Percentiles rank a stretch among this genome's conserved stretches.
Conservation (phyloP, 257 asterid species). For the Schizonepeta tenuifolia region DNA sequence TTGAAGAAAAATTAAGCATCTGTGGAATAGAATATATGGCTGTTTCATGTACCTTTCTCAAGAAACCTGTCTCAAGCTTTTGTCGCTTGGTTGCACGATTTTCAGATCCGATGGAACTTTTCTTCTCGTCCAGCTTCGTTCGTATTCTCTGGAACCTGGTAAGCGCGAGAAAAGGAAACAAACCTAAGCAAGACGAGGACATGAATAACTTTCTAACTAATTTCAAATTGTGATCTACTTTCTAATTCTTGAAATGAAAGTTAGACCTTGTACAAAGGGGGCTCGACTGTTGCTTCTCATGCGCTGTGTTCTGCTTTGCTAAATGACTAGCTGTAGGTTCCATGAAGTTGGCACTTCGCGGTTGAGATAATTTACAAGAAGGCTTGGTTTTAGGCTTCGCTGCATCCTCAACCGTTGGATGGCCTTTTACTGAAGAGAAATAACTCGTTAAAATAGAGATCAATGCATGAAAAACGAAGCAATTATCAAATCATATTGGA, state of each 20-base stretch:
- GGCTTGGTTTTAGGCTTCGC: slow-evolving; percentile 44
- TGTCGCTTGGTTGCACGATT: slow-evolving; percentile 70
- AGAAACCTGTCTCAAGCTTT: slow-evolving; percentile 81
- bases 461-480: neutral
- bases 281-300: slow-evolving; percentile 36
- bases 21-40: neutral
- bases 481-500: neutral
- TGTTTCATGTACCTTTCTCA: slow-evolving; percentile 54
- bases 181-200: neutral
- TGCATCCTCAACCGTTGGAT: slow-evolving; percentile 28
- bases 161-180: slow-evolving; percentile 18
- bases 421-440: slow-evolving; percentile 40
- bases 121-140: slow-evolving; percentile 38
- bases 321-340: slow-evolving; percentile 89
- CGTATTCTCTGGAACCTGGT: slow-evolving; percentile 50
- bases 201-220: neutral
- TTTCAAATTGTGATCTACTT: neutral
- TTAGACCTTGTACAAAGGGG: slow-evolving; percentile 54
- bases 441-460: neutral
- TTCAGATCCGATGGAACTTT: slow-evolving; percentile 39
- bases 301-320: slow-evolving; percentile 64
- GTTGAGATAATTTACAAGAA: slow-evolving; percentile 35
- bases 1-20: neutral
- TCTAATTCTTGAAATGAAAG: slow-evolving; percentile 7
- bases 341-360: slow-evolving; percentile 67